Conservation (phyloP, 2,329 filamentous ascomycete genomes). For the Parastagonospora avenae region DNA sequence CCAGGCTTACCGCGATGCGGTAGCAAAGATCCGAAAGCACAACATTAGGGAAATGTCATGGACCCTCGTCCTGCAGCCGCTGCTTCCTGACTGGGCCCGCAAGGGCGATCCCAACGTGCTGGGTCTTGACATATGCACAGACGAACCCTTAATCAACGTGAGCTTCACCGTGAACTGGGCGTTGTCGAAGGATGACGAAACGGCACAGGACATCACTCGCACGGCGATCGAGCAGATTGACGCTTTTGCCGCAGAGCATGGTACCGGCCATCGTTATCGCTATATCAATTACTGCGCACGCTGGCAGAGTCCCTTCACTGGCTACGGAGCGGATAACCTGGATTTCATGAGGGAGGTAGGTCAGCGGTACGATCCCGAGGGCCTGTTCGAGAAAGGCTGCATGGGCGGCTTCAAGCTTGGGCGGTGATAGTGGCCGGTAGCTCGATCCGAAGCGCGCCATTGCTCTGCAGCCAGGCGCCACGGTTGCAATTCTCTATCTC, state of each 20-base stretch:
- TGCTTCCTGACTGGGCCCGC: constrained; percentile 18
- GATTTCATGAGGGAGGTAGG: constrained; percentile 34
- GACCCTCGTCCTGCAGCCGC: constrained; percentile 35
- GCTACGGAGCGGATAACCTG: constrained; percentile 37
- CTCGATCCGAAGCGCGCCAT: constrained; percentile 4
- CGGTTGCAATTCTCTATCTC: constrained; percentile 6
- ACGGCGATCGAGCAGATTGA: constrained; percentile 42
- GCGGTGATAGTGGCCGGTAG: constrained; percentile 4
- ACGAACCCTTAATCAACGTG: constrained; percentile 39
- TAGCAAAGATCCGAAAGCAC: constrained; percentile 24
- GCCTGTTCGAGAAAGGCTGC: constrained; percentile 44
- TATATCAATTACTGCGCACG: constrained; percentile 46
- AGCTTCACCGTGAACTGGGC: constrained; percentile 45
- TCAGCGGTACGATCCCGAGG: constrained; percentile 42
- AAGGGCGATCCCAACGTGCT: constrained; percentile 19
- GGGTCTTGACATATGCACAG: constrained; percentile 10
- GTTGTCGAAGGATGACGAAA: constrained; percentile 31
- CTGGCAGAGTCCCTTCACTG: constrained; percentile 45
- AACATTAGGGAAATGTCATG: constrained; percentile 37
- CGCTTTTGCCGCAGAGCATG: constrained; percentile 21
- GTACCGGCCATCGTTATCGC: constrained; percentile 23
- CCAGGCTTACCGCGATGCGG: constrained; percentile 32
- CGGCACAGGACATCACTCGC: constrained; percentile 30
- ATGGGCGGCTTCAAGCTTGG: constrained; percentile 44
- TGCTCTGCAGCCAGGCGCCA: constrained; percentile 5